Evolutionary conservation across 1,284 basidiomycete genomes (phyloP), one percentile per base, ranked within the genome.

Genomic region (Austropuccinia psidii): DNA sequence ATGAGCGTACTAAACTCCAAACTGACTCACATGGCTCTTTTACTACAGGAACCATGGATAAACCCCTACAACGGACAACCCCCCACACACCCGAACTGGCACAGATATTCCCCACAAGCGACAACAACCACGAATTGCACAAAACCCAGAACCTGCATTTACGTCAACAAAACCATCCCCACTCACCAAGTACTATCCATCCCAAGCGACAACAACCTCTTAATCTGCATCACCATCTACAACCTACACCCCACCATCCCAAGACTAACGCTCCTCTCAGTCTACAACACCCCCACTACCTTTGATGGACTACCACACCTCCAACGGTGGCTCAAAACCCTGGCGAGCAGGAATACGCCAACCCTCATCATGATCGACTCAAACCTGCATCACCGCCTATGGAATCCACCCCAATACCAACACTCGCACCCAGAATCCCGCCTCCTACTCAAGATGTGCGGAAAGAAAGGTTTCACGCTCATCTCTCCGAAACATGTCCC

Each of bases 401-500:
- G 52, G 66, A 68, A 68, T 19, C 66, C 49, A 4, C 66, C 66
- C 1, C 19, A 35, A 4, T 68, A 68, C 24, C 13, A 29, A 11
- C 50, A 41, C 39, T 55, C 66, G 1, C 50, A 68, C 31, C 5
- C 66, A 1, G 33, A 17, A 5, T n/a, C 65, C 35, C 35, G 41
- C 7, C 27, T 37, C n/a, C 35, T 67, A 13, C 37, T 67, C 8
- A 19, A 19, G 5, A n/a, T 67, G 0, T 55, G 31, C 2, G 45
- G 65, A 11, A 27, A 7, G n/a, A 67, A 41, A 8, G 65, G 65
- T 6, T 43, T 67, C 35, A 17, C n/a, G 24, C 43, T 67, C 11
- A 50, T 24, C 6, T 67, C 65, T 24, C 65, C 66, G 19, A 69
- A 29, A n/a, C 52, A 54, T 7, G 27, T 69, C 39, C 65, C 65